Evolutionary conservation across 2,329 filamentous ascomycete species (phyloP).

Genomic region (Chaetomiaceae sp.): DNA sequence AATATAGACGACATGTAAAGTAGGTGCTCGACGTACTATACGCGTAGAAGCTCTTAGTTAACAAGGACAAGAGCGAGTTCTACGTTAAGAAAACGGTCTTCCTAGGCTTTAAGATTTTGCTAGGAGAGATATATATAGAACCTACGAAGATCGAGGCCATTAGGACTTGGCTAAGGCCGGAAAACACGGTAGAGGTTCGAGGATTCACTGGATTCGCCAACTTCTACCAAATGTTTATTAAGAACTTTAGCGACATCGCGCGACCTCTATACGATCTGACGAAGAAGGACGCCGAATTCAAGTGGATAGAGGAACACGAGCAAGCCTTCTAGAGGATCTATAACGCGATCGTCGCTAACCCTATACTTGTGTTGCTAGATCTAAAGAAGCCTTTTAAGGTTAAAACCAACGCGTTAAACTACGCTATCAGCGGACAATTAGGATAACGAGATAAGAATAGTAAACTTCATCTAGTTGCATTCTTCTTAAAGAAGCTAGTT

Average conservation of each 20-base stretch:
- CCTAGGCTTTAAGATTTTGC: no score
- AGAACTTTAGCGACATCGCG: background rate
- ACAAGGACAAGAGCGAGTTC: no score
- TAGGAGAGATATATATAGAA: no score
- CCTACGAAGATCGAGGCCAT: no score
- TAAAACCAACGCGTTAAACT: background rate
- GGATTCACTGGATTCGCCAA: slow-evolving; percentile 32
- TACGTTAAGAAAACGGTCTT: no score
- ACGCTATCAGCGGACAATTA: background rate
- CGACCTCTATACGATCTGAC: background rate
- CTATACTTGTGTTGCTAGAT: no score
- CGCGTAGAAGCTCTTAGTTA: no score
- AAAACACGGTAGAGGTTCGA: slow-evolving; percentile 24
- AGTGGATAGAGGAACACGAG: background rate
- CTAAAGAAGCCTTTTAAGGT: background rate
- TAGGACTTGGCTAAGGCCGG: no score
- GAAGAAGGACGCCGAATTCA: background rate
- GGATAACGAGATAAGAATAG: no score
- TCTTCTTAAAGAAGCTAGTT: background rate
- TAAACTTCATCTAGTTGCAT: background rate
- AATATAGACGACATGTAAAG: background rate
- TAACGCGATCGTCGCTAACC: no score
- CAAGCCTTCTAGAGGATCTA: no score
- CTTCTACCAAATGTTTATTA: slow-evolving; percentile 28
- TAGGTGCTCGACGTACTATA: no score